Evolutionary conservation across 1,139 yeast genomes (phyloP).

Genomic region (Zhuliangozyma parablackwelliae): DNA sequence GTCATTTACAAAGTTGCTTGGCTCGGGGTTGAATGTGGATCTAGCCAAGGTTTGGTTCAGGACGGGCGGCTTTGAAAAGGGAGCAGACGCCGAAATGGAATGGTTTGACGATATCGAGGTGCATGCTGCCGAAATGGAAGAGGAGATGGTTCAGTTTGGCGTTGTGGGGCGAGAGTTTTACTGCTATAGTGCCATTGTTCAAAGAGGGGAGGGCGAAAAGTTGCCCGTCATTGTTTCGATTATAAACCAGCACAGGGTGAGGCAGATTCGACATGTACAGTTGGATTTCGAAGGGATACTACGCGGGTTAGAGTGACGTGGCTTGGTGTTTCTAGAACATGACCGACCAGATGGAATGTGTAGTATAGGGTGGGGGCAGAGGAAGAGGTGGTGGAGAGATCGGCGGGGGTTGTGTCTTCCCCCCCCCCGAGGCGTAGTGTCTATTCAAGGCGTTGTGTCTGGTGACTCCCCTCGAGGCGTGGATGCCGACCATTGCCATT

Average conservation of each 20-base stretch:
- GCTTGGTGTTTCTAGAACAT: no score
- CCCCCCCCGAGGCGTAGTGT: no score
- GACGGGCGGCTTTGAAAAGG: conserved; percentile 3
- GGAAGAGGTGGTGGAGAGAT: no score
- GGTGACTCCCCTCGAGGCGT: no score
- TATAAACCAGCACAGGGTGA: conserved; percentile 13
- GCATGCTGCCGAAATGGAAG: conserved; percentile 7
- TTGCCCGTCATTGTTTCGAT: conserved; percentile 26
- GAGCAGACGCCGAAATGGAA: neutral
- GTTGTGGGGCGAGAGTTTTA: conserved; percentile 10
- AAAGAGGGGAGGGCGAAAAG: conserved; percentile 5
- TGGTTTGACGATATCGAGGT: conserved; percentile 13
- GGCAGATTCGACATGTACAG: no score
- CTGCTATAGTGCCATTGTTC: conserved; percentile 19
- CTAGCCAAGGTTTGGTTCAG: conserved; percentile 25
- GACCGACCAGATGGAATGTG: no score
- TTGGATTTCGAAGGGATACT: no score
- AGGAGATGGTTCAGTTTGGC: conserved; percentile 9
- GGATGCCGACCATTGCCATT: no score
- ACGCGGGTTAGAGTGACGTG: no score
- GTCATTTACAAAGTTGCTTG: conserved; percentile 58
- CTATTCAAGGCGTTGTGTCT: no score
- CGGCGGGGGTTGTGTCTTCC: no score
- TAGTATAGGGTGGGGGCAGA: no score
- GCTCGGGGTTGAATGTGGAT: conserved; percentile 58